Evolutionary conservation across 2,329 filamentous ascomycete species (phyloP).

Genomic region (Penicillium sp.): DNA sequence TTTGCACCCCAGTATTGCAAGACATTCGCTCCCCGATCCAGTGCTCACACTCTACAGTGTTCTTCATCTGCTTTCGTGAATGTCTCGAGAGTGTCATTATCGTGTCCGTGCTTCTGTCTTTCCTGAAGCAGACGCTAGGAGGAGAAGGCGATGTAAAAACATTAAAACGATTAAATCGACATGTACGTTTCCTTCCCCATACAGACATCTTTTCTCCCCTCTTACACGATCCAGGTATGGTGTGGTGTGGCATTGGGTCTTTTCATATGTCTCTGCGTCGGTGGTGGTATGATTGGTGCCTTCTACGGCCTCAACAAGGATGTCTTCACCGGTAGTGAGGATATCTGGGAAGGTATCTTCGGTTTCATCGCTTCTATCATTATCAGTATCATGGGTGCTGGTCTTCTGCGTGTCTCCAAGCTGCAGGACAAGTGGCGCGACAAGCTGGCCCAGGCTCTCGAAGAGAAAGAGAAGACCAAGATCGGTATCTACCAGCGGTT

Average conservation of each 20-base stretch:
- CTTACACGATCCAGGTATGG: conserved; percentile 49
- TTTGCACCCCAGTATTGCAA: no score
- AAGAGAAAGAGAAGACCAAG: conserved; percentile 29
- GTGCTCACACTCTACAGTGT: no score
- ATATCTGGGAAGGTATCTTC: conserved; percentile 75
- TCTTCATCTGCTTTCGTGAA: conserved; percentile 57
- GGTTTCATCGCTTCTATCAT: conserved; percentile 66
- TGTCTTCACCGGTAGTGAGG: conserved; percentile 59
- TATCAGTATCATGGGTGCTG: conserved; percentile 72
- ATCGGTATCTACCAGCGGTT: no score
- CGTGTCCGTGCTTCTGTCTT: conserved; percentile 75
- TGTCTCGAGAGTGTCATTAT: conserved; percentile 75
- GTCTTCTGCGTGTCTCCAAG: conserved; percentile 70
- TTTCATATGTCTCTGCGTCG: conserved; percentile 57
- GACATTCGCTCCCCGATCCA: no score
- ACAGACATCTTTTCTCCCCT: no score
- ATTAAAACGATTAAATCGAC: no score
- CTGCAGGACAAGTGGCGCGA: conserved; percentile 80
- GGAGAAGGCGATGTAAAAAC: no score
- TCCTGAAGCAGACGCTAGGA: conserved; percentile 69
- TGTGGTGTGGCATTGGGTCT: conserved; percentile 58
- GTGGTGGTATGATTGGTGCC: conserved; percentile 59
- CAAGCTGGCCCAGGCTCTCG: conserved; percentile 63
- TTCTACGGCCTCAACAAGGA: conserved; percentile 64
- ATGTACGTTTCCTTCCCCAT: no score